A percentile compares a stretch with the other conserved stretches of the same genome.
These are phyloP conservation scores for Phytophthora citricola DNA, from an alignment of 352 stramenopile species.

Conservation along the genomic window DNA sequence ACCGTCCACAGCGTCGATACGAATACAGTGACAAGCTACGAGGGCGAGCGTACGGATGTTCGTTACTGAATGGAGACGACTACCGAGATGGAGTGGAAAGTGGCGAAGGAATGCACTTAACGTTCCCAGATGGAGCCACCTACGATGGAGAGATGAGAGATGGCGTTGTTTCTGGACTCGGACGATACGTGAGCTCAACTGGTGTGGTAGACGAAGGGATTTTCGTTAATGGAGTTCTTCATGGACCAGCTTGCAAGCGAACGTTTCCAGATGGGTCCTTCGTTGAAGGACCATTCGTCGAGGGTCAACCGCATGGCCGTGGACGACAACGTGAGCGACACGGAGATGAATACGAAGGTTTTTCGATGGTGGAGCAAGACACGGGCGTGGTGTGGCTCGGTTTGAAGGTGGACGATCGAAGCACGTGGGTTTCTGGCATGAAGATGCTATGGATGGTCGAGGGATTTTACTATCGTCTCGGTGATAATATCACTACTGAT, in stretches of 20 bases:
- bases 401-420: slow-evolving; percentile 50
- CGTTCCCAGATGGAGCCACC: slow-evolving; percentile 64
- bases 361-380: slow-evolving; percentile 61
- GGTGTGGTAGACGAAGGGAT: slow-evolving; percentile 69
- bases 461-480: slow-evolving; percentile 58
- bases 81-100: slow-evolving; percentile 63
- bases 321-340: slow-evolving; percentile 45
- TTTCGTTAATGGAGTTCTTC: slow-evolving; percentile 64
- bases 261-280: slow-evolving; percentile 55
- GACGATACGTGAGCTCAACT: slow-evolving; percentile 66
- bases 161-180: slow-evolving; percentile 57
- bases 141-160: slow-evolving; percentile 78
- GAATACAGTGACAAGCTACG: slow-evolving; percentile 51
- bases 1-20: slow-evolving; percentile 48
- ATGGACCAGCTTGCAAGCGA: slow-evolving; percentile 55
- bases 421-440: slow-evolving; percentile 71
- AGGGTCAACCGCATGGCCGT: slow-evolving; percentile 56
- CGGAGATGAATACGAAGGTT: slow-evolving; percentile 66
- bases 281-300: slow-evolving; percentile 54
- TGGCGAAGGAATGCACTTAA: slow-evolving; percentile 52
- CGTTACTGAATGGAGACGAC: slow-evolving; percentile 55
- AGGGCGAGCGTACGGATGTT: slow-evolving; percentile 38
- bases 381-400: slow-evolving; percentile 47
- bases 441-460: slow-evolving; percentile 66
- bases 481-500: not conserved